Percentiles rank a stretch among this genome's conserved stretches.
Evolutionary conservation across 1,284 basidiomycete species (phyloP).

Genomic region (Papiliotrema terrestris): DNA sequence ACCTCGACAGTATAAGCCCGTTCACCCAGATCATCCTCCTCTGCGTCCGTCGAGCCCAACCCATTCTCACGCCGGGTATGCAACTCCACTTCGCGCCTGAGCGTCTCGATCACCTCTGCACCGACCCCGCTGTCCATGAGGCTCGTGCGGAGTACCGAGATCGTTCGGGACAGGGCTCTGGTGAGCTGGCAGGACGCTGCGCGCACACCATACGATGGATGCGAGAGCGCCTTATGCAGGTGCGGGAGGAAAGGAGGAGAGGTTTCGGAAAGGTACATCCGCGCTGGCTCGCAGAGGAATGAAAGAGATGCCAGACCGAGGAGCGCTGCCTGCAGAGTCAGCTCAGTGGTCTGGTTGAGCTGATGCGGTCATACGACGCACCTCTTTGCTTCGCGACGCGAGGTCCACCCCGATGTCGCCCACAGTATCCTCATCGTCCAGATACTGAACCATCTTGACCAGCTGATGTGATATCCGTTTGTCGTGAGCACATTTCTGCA

Average conservation of each 20-base stretch:
- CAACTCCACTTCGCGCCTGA: constrained; percentile 45
- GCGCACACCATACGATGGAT: constrained; percentile 68
- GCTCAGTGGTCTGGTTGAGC: not conserved
- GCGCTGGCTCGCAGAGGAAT: constrained; percentile 66
- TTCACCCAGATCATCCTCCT: constrained; percentile 40
- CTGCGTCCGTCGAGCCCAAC: not conserved
- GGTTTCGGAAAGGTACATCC: constrained; percentile 61
- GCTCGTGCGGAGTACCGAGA: constrained; percentile 73
- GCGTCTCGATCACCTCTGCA: constrained; percentile 61
- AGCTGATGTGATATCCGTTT: constrained; percentile 28
- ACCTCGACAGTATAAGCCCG: constrained; percentile 68
- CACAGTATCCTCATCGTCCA: constrained; percentile 60
- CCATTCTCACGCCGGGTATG: constrained; percentile 5
- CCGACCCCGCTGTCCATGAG: constrained; percentile 78
- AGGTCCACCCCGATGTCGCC: constrained; percentile 54
- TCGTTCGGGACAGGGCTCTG: constrained; percentile 71
- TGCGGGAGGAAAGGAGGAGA: constrained; percentile 54
- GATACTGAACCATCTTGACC: constrained; percentile 18
- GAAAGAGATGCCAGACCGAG: constrained; percentile 66
- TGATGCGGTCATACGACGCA: constrained; percentile 33
- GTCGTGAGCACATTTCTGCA: constrained; percentile 53
- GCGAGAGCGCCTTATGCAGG: constrained; percentile 57
- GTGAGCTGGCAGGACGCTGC: constrained; percentile 81
- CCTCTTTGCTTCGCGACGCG: constrained; percentile 61
- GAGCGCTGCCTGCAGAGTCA: constrained; percentile 58